Evolutionary conservation across 2,329 filamentous ascomycete genomes (phyloP).

Genomic region (Tympanopsis confertula): DNA sequence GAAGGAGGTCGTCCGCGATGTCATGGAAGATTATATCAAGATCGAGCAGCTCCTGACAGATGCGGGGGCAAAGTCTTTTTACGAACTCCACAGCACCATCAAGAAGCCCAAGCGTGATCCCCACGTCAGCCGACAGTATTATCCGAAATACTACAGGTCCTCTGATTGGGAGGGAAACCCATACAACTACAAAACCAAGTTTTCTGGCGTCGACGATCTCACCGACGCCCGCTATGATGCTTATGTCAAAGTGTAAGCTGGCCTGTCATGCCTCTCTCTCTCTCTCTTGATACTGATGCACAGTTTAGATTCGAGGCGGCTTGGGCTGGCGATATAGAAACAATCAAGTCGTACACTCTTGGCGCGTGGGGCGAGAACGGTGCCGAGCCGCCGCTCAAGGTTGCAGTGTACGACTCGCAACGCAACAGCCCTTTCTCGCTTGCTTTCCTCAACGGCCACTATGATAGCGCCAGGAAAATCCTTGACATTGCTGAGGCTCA

Average conservation of each 20-base stretch:
- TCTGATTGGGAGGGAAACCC: neutral
- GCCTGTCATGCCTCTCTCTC: constrained; percentile 3
- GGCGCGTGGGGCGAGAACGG: constrained; percentile 41
- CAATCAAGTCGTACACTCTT: constrained; percentile 53
- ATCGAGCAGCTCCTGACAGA: constrained; percentile 41
- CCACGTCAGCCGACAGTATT: constrained; percentile 1
- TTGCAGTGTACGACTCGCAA: constrained; percentile 42
- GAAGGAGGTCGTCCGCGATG: constrained; percentile 34
- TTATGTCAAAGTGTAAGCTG: constrained; percentile 8
- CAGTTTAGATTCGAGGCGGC: constrained; percentile 55
- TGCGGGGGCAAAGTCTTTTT: constrained; percentile 55
- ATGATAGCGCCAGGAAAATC: constrained; percentile 49
- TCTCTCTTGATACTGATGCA: neutral
- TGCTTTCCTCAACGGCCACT: constrained; percentile 54
- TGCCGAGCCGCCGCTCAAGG: constrained; percentile 41
- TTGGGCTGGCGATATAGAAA: constrained; percentile 57
- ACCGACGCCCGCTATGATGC: constrained; percentile 3
- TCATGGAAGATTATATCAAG: constrained; percentile 37
- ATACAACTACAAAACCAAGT: neutral
- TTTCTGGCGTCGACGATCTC: neutral
- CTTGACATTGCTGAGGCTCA: constrained; percentile 62
- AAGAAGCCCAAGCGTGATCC: constrained; percentile 8
- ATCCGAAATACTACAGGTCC: neutral
- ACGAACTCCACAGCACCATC: constrained; percentile 47
- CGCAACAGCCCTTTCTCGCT: constrained; percentile 53